Conservation (phyloP, 2,329 filamentous ascomycete species). For the Hymenoscyphus fructigenus region DNA sequence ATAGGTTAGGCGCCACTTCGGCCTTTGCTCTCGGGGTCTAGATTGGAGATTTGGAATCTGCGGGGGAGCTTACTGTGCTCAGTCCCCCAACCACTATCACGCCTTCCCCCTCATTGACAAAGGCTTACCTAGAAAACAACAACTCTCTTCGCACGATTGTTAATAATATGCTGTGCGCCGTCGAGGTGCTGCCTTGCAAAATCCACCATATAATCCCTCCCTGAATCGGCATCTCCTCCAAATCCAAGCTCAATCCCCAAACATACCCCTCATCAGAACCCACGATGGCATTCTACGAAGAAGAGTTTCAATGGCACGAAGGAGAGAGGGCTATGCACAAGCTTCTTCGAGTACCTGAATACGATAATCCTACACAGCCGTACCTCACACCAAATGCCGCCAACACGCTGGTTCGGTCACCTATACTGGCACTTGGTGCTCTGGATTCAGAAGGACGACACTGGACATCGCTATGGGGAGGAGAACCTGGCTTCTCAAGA, state of each 20-base stretch:
- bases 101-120: neutral
- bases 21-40: no score
- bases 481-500: conserved; percentile 64
- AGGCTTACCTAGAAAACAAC: neutral
- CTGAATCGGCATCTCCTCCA: neutral
- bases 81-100: neutral
- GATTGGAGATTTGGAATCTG: neutral
- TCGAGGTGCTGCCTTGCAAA: conserved; percentile 1
- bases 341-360: conserved; percentile 56
- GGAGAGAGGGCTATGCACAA: conserved; percentile 67
- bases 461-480: conserved; percentile 81
- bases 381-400: conserved; percentile 62
- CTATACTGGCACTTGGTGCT: conserved; percentile 72
- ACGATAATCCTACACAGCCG: conserved; percentile 65
- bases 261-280: neutral
- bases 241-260: neutral
- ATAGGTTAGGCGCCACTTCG: no score
- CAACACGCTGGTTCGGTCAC: conserved; percentile 58
- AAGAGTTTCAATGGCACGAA: conserved; percentile 54
- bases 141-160: neutral
- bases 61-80: neutral
- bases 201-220: conserved; percentile 5
- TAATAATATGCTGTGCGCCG: neutral
- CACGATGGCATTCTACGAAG: conserved; percentile 38
- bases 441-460: conserved; percentile 64